Evolutionary conservation across 2,329 filamentous ascomycete genomes (phyloP), one percentile per base, ranked within the genome.

Genomic region (Calonectria leucothoes): DNA sequence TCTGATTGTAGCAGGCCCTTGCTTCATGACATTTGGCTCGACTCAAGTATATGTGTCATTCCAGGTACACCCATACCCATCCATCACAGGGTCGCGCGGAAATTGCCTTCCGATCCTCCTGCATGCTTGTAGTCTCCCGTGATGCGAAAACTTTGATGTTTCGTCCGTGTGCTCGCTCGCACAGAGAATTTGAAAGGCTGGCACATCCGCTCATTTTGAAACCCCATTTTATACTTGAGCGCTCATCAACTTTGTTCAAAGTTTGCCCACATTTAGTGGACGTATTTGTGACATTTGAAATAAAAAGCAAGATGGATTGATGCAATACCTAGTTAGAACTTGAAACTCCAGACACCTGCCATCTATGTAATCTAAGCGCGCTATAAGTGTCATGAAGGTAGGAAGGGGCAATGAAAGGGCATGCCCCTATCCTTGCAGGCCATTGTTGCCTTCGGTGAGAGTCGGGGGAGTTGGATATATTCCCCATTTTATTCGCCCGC

Each of bases 281-380:
- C 29, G 31, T 17, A 33, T 48, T 59, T 11, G n/a, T 25, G 4
- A n/a, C 23, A 23, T 27, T 39, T 29, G 63, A 33, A 66, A 23
- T n/a, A 45, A 51, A 66, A 31, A n/a, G 17, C 70, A 69, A 71
- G 49, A 37, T 66, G 35, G 68, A 61, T 67, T 70, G 35, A 65
- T 59, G 66, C 35, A 75, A 63, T 72, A 78, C 68, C 42, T 39
- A 73, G 59, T 59, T 37, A 66, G 20, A 48, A 72, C 70, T 72
- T 35, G 23, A 61, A 71, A 77, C 76, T 71, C 76, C 77, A 45
- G 27, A 37, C 25, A 52, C 39, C 33, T 25, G 39, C 45, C 45
- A 25, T 73, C 59, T 63, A 71, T 61, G 29, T 63, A 72, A 14
- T 68, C 66, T 68, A 61, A 33, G 42, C 29, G 42, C 64, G 57